Evolutionary conservation across 306 rosid species (phyloP), one percentile per base, ranked within the genome.

Genomic region (Inga laurina): DNA sequence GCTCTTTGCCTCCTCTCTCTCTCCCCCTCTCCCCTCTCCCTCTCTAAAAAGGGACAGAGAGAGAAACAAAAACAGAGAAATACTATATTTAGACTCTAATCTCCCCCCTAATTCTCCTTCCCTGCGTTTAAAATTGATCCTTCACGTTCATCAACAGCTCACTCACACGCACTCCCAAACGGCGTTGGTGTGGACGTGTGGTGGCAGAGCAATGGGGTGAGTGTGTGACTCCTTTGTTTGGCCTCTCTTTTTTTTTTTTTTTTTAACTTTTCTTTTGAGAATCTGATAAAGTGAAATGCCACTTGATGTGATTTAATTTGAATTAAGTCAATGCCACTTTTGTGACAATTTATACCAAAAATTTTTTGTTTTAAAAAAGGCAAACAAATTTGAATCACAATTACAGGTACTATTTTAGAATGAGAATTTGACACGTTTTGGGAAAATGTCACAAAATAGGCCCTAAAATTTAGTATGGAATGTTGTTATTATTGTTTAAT

Each of bases 121-220:
- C 62, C 15, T 41, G 81, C 56, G 73, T 48, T 48, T 48, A 61
- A 73, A 73, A 73, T 18, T 32, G 45, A 22, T 49, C 10, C 78
- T 49, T 59, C 34, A 61, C 72, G 27, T 49, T 5, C 57, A 64
- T 64, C 69, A 65, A 52, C 61, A 73, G 59, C 76, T 73, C 61
- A 46, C 77, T 10, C 69, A 64, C 69, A 73, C 59, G 52, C 61
- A 12, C 22, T 15, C 13, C 39, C 19, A 37, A 68, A 43, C 76
- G 30, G 37, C 56, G 44, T 69, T 69, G 48, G 74, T 7, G 74
- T 19, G 48, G 74, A 62, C 69, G 72, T 35, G 72, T 9, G 72
- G 72, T 67, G 72, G 45, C 72, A 67, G 65, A n/a, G 65, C 0
- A 21, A 18, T 5, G 43, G 41, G 30, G 30, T 27, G 30, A 27